phyloP scores from a whole-genome alignment of 768 basidiomycete genomes.

The Suillus placidus region DNA sequence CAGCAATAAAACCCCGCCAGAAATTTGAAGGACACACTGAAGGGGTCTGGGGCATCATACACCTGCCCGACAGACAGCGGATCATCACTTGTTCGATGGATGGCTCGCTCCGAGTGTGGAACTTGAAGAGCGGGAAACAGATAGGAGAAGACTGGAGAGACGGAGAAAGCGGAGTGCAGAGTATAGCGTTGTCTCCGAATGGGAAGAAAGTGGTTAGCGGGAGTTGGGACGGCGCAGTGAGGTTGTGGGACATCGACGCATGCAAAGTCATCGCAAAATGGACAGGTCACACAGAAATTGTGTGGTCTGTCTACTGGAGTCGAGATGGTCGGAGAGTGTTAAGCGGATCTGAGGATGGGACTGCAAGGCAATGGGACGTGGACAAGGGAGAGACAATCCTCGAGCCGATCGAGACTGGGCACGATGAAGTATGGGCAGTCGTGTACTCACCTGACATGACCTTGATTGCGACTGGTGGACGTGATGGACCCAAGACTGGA shows the following conservation, averaged over 20 bases:
- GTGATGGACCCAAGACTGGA: neutral
- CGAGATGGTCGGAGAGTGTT: neutral
- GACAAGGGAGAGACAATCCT: neutral
- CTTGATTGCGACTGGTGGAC: slow-evolving; percentile 2
- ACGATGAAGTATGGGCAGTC: too few relatives aligned
- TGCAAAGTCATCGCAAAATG: neutral
- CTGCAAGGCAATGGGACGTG: neutral
- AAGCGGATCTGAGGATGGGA: neutral
- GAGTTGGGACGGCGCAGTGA: neutral
- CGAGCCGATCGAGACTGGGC: neutral
- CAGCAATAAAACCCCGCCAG: too few relatives aligned
- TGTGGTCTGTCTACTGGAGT: neutral
- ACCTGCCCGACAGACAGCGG: too few relatives aligned
- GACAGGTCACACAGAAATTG: neutral
- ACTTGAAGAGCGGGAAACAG: too few relatives aligned
- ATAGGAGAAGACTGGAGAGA: too few relatives aligned
- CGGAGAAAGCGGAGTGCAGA: too few relatives aligned
- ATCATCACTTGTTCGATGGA: too few relatives aligned
- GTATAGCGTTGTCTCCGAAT: too few relatives aligned
- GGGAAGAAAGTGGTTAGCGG: too few relatives aligned
- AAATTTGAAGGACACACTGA: too few relatives aligned
- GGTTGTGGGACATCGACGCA: neutral
- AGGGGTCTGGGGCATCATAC: too few relatives aligned
- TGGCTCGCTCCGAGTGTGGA: too few relatives aligned
- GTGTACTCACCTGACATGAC: slow-evolving; percentile 7